Evolutionary conservation across 2,329 filamentous ascomycete species (phyloP).

Genomic region (Hymenoscyphus scutula): DNA sequence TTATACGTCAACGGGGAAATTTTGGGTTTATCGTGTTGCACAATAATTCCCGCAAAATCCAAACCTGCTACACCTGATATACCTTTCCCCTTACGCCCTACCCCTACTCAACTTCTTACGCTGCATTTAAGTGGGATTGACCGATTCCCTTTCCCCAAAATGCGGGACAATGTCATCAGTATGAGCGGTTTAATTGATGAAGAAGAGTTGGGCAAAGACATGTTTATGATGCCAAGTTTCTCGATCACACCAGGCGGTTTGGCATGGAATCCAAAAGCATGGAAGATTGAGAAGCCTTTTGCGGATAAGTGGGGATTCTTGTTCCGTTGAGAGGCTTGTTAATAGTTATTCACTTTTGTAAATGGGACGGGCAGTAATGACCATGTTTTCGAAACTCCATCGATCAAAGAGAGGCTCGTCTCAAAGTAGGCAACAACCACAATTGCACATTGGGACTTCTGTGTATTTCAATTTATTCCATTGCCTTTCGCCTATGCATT

Average conservation of each 20-base stretch:
- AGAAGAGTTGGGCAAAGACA: conserved; percentile 18
- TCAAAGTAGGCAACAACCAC: too few relatives aligned
- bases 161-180: conserved; percentile 22
- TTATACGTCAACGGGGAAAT: conserved; percentile 18
- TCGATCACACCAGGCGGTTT: not conserved
- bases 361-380: too few relatives aligned
- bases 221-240: conserved; percentile 14
- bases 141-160: conserved; percentile 17
- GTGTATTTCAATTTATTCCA: too few relatives aligned
- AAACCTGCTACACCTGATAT: conserved; percentile 4
- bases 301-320: conserved; percentile 14
- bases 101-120: conserved; percentile 11
- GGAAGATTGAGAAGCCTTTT: conserved; percentile 7
- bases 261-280: conserved; percentile 8
- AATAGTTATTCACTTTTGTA: too few relatives aligned
- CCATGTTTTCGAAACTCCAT: too few relatives aligned
- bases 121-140: conserved; percentile 24
- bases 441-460: too few relatives aligned
- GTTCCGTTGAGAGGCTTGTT: not conserved
- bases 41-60: conserved; percentile 5
- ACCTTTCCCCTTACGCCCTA: conserved; percentile 17
- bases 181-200: conserved; percentile 9
- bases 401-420: too few relatives aligned
- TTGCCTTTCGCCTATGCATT: too few relatives aligned
- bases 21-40: conserved; percentile 19